Evolutionary conservation across 345 rosid species (phyloP).

Genomic region (Syzygium oleosum): DNA sequence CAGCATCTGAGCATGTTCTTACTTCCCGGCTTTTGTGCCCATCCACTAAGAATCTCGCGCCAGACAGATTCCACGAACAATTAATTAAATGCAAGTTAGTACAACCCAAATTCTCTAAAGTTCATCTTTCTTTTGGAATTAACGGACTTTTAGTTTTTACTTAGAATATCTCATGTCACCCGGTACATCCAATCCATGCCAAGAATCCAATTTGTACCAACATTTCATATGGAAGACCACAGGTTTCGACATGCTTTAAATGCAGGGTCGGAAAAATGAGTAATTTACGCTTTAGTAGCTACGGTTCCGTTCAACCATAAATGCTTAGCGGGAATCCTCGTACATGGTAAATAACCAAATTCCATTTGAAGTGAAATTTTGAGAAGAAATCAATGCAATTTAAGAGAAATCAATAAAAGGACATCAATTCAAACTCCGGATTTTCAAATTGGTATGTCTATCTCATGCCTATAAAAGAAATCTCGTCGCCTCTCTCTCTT

Average conservation of each 20-base stretch:
- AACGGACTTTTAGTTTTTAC: background rate
- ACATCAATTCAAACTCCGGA: no score
- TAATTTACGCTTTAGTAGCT: no score
- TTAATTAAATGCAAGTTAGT: background rate
- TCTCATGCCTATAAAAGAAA: background rate
- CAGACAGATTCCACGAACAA: background rate
- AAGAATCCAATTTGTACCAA: background rate
- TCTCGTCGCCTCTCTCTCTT: background rate
- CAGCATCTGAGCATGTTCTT: background rate
- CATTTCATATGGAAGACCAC: background rate
- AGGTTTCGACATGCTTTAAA: no score
- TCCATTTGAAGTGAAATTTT: no score
- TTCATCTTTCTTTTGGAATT: background rate
- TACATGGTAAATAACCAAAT: no score
- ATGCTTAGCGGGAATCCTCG: no score
- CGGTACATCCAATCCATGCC: background rate
- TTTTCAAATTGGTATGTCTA: background rate
- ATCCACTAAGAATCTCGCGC: background rate
- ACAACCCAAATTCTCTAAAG: background rate
- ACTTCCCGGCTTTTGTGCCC: background rate
- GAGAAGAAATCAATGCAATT: no score
- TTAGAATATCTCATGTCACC: background rate
- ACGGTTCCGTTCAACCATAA: no score
- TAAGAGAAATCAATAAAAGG: no score
- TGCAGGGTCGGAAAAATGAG: no score